phyloP scores from a whole-genome alignment of 2,329 filamentous ascomycete genomes.

The Aspergillus awamori region DNA sequence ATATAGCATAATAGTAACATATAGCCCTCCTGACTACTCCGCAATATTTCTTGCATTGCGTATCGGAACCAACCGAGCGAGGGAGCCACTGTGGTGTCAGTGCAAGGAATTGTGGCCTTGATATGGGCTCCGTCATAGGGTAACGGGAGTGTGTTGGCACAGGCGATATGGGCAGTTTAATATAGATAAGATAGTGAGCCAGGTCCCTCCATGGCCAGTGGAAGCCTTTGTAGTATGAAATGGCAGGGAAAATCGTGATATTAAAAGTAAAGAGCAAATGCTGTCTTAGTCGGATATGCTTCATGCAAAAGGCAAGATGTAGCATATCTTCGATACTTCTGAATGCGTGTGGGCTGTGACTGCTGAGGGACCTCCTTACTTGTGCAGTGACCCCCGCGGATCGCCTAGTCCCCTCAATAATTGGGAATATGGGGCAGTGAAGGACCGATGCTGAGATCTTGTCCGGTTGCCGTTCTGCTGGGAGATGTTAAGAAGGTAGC shows the following conservation, averaged over 20 bases:
- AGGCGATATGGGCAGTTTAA: background rate
- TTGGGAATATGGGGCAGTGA: slow-evolving; percentile 4
- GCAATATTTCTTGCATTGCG: background rate
- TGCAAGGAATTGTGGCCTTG: background rate
- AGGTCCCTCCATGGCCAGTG: background rate
- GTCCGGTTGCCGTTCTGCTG: background rate
- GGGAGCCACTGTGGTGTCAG: background rate
- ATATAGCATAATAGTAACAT: background rate
- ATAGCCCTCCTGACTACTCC: background rate
- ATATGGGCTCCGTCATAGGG: background rate
- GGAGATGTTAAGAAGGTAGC: background rate
- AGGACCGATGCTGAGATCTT: background rate
- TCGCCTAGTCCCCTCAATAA: slow-evolving; percentile 6
- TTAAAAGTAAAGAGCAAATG: background rate
- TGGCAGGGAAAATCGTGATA: background rate
- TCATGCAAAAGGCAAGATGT: background rate
- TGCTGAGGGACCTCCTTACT: background rate
- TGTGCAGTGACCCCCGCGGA: slow-evolving; percentile 2
- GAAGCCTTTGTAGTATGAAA: background rate
- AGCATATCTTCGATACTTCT: background rate
- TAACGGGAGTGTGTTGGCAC: background rate
- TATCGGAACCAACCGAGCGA: background rate
- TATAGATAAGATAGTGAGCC: background rate
- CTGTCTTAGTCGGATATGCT: background rate
- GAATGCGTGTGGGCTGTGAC: background rate